Base-by-base conservation (phyloP, 2,329 filamentous ascomycete genomes). In the Colletotrichum tabaci region DNA sequence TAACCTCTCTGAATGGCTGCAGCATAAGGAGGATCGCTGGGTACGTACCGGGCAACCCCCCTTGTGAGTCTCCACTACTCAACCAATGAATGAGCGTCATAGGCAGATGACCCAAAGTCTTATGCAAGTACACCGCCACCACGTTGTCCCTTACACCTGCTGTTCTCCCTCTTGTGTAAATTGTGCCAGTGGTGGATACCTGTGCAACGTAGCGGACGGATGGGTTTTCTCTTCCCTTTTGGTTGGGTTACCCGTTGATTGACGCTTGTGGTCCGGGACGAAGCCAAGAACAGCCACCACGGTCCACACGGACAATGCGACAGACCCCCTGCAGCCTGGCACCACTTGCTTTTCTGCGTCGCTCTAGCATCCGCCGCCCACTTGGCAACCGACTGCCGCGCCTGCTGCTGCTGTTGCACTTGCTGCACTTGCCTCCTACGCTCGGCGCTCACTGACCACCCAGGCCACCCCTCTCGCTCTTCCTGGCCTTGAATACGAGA, bases 261-360 rank as follows among this genome's bases (percentile, higher is more conserved):
- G 60, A 57, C 67, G 67, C 46, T 55, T 50, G n/a, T 47, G 46
- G 46, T 40, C 18, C 55, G 23, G 26, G 40, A 70, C 53, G 50
- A 44, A 61, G 42, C 50, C 61, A 56, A 23, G 40, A 38, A 65
- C 64, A 71, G 56, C 68, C 68, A 71, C 67, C 63, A 35, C 30
- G 30, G 30, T 10, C 30, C 30, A 62, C 50, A 61, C 57, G 64
- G 63, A 69, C 67, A 69, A 61, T 69, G 67, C 66, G 61, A 69
- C 53, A 40, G 46, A 53, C 50, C 40, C 40, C 38, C 40, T 46
- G 50, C 50, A 46, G 16, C 40, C 50, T 60, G 44, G 66, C 46
- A 69, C 35, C 18, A 40, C 60, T 55, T 16, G 15, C 52, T 9
- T 26, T n/a, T 16, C 15, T 40, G 18, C 55, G 15, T n/a, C 21